Percentiles rank a stretch among this genome's conserved stretches.
These are phyloP conservation scores for Chaetomium olivaceum DNA, from an alignment of 2,329 filamentous ascomycete genomes.

Conservation along the genomic window DNA sequence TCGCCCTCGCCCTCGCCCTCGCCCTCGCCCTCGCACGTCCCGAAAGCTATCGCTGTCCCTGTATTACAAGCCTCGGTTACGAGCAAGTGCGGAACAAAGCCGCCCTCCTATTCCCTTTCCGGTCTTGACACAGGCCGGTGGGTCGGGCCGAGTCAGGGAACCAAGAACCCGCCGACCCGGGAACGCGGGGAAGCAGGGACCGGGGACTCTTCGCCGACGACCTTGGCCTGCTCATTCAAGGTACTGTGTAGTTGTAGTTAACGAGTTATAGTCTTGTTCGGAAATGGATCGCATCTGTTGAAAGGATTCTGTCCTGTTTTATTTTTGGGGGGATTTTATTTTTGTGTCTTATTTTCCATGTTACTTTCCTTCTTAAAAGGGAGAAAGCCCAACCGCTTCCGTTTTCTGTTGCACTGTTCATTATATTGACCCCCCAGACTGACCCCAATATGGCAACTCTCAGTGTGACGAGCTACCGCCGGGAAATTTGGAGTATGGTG, in stretches of 20 bases:
- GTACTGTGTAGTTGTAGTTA: no score
- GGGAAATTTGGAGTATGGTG: background rate
- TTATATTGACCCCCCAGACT: background rate
- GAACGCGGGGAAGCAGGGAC: slow-evolving; percentile 4
- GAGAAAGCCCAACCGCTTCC: no score
- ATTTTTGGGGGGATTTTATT: no score
- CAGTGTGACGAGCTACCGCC: background rate
- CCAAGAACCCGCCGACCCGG: background rate
- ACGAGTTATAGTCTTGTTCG: no score
- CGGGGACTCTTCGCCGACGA: no score
- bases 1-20: no score
- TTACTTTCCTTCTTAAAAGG: background rate
- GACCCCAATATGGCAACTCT: background rate
- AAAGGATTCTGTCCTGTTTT: no score
- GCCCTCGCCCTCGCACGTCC: no score
- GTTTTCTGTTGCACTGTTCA: background rate
- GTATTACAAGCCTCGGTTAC: slow-evolving; percentile 3
- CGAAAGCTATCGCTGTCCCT: no score
- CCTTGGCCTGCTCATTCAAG: no score
- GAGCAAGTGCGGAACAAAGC: no score
- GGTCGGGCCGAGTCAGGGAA: slow-evolving; percentile 1
- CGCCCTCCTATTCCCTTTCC: background rate
- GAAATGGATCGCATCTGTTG: background rate
- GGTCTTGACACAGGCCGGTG: background rate
- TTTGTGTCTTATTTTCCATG: background rate